Evolutionary conservation across 768 basidiomycete species (phyloP), one percentile per base, ranked within the genome.

Genomic region (Collybiopsis confluens): DNA sequence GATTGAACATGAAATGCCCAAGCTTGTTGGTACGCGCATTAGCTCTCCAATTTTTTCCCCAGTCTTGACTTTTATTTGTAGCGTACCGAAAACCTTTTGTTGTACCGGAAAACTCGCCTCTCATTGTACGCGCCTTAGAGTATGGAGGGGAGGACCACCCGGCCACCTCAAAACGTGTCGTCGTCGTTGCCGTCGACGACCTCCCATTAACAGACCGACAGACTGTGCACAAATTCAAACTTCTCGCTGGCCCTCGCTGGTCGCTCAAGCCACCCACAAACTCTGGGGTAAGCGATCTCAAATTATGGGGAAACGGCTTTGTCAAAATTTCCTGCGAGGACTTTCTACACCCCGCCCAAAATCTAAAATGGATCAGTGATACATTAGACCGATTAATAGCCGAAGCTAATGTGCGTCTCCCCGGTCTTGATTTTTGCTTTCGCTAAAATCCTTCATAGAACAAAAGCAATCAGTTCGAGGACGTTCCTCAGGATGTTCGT

Each of bases 311-410:
- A 48, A 80, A 91, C 54, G 95, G 95, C 3, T 95, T 81, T 70
- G 75, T 99, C 69, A 94, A 94, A 73, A 89, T 98, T 56, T 79
- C 88, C 1, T 93, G 90, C 64, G 95, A 98, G 62, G 82, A 88
- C 68, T 96, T 92, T 68, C 83, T 85, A 6, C 76, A 81, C 59
- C 81, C 85, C 1, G 76, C 82, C 24, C 87, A 90, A 89, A 99
- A 99, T 69, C 73, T 96, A 62, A 96, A 95, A 68, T 96, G 92
- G 89, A 91, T 89, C 37, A 89, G 88, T 59, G 95, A 98, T 64
- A 78, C 83, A 15, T 68, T 99, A 52, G 89, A 94, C 63, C 72
- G 78, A 60, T 70, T 99, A 40, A 66, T 98, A 57, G 70, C 68
- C n/a, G 86, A 86, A 62, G 91, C 94, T 9, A 92, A 94, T 67